Evolutionary conservation across 1,284 basidiomycete species (phyloP), one percentile per base, ranked within the genome.

Genomic region (Tilletia caries): DNA sequence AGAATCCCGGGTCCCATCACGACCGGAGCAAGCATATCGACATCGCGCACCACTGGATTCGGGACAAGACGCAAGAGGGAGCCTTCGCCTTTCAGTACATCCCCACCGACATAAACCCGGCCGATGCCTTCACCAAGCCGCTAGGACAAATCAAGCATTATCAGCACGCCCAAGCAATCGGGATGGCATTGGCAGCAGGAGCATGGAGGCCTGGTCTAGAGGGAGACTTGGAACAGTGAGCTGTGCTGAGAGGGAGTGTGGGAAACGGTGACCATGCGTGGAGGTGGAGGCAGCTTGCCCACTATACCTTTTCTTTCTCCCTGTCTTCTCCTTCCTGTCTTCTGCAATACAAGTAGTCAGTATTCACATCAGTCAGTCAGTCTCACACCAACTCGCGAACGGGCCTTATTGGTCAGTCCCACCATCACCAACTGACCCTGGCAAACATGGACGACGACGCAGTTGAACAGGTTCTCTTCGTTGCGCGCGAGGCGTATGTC

Each of bases 401-500:
- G 37, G 37, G 15, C 37, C 37, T 41, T 15, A 41, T n/a, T 10
- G 37, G 37, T 41, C 1, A 41, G 37, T 6, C 8, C 8, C 10
- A 41, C 37, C 37, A 41, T 41, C 37, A 41, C 37, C 37, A 41
- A 41, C 10, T 41, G 10, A 41, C n/a, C n/a, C 37, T 41, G 15
- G 10, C 15, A 10, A 65, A n/a, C 8, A 41, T 65, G 64, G 64
- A 65, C 34, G 64, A 65, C 64, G 41, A 66, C 65, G 65, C 72
- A 62, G 89, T 92, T 75, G 90, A 93, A 83, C 91, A 90, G 64
- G 88, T 94, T 73, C 85, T 95, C 34, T 93, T 92, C 80, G 90
- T 95, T 70, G 90, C 89, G 41, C 87, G 93, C 68, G 92, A 95
- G 85, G 87, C 92, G 70, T 93, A 90, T 85, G 92, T 85, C 23